phyloP scores from a whole-genome alignment of 139 green algal species.

The Parachlorella kessleri region DNA sequence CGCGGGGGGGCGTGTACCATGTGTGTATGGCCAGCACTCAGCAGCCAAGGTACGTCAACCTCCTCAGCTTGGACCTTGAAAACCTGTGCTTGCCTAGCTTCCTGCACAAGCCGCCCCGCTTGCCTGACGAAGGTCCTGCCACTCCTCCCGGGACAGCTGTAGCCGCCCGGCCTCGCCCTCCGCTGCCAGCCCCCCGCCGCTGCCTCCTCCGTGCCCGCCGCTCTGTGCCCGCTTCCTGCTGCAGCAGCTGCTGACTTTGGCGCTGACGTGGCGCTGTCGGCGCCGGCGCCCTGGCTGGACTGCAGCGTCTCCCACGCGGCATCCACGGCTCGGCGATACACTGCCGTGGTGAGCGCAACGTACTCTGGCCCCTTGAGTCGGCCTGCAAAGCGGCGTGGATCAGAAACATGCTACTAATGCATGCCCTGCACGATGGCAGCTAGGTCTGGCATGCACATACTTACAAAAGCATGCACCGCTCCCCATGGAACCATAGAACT shows the following conservation, averaged over 20 bases:
- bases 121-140: conserved; percentile 54
- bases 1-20: background rate
- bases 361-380: conserved; percentile 90
- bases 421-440: too few relatives aligned
- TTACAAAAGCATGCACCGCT: too few relatives aligned
- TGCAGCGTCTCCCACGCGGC: conserved; percentile 65
- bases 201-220: background rate
- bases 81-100: too few relatives aligned
- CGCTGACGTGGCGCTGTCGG: too few relatives aligned
- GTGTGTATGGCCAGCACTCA: too few relatives aligned
- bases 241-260: background rate
- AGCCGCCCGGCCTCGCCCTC: conserved; percentile 8
- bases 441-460: too few relatives aligned
- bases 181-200: background rate
- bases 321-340: conserved; percentile 72
- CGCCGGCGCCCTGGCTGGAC: too few relatives aligned
- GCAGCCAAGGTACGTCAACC: too few relatives aligned
- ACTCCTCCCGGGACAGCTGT: conserved; percentile 35
- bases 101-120: conserved; percentile 4
- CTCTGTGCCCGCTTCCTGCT: background rate
- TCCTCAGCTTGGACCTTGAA: too few relatives aligned
- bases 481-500: too few relatives aligned
- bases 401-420: too few relatives aligned
- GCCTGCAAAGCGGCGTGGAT: conserved; percentile 42
- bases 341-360: conserved; percentile 71